Conservation (phyloP, 2,329 filamentous ascomycete genomes). For the Fusarium beomiforme region DNA sequence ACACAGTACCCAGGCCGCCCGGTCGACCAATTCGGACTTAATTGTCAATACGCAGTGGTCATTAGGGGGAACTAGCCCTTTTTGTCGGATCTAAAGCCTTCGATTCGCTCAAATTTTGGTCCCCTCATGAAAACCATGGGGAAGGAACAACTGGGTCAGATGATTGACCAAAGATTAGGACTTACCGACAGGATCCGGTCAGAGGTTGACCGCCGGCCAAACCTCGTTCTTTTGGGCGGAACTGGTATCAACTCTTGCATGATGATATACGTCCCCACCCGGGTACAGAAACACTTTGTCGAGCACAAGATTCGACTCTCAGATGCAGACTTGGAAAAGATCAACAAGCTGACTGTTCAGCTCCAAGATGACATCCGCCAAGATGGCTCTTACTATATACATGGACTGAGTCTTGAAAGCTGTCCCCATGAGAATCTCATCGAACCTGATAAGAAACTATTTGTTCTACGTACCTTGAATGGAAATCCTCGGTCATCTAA, state of each 20-base stretch:
- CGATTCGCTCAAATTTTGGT: not conserved
- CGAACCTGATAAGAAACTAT: not conserved
- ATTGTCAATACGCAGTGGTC: not conserved
- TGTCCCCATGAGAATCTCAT: not conserved
- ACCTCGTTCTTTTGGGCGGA: not conserved
- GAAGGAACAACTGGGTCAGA: not conserved
- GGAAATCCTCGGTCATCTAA: not conserved
- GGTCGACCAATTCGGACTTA: not conserved
- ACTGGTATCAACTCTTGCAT: not conserved
- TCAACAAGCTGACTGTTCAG: not conserved
- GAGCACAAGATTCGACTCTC: not conserved
- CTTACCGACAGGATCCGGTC: not conserved
- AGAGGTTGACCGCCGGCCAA: not conserved
- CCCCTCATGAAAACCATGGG: not conserved
- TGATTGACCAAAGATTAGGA: not conserved
- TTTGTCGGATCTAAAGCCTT: not conserved
- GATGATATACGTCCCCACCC: not conserved
- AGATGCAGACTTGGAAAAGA: not conserved
- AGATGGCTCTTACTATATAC: not conserved
- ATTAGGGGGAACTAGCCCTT: fast-evolving
- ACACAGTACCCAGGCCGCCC: too few species aligned
- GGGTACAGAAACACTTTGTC: not conserved
- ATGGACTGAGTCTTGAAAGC: not conserved
- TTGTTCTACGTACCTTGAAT: not conserved
- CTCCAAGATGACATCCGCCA: not conserved